Conservation (phyloP, 805 yeast species). For the Wickerhamomyces chambardii region DNA sequence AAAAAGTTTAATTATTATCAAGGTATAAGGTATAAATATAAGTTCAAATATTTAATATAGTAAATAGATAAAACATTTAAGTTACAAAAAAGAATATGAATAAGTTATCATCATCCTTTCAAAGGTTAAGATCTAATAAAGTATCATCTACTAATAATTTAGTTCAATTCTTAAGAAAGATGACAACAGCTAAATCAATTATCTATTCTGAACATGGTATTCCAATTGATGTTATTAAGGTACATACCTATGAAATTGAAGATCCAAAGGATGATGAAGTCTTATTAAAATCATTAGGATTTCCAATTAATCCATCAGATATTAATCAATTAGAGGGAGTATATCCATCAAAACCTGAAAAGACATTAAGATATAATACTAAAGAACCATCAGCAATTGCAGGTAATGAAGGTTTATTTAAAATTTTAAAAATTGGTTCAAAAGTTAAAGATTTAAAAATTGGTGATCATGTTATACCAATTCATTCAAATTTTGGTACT, state of each 20-base stretch:
- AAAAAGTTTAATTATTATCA: too few relatives aligned
- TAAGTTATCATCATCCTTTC: too few relatives aligned
- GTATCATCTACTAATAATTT: too few relatives aligned
- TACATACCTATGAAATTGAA: conserved; percentile 43
- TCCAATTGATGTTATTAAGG: conserved; percentile 43
- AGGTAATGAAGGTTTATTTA: conserved; percentile 92
- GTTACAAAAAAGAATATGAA: too few relatives aligned
- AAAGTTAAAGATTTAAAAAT: conserved; percentile 33
- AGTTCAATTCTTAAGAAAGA: conserved; percentile 5
- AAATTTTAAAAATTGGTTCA: conserved; percentile 67
- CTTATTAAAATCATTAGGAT: conserved; percentile 61
- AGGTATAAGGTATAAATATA: too few relatives aligned
- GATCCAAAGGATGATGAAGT: conserved; percentile 38
- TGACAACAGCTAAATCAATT: conserved; percentile 49
- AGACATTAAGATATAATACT: conserved; percentile 42
- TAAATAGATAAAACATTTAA: too few relatives aligned
- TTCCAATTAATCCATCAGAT: conserved; percentile 89
- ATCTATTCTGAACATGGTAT: conserved; percentile 64
- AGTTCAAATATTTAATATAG: too few relatives aligned
- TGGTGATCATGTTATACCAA: conserved; percentile 90
- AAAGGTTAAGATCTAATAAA: too few relatives aligned
- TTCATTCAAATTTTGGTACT: conserved; percentile 75
- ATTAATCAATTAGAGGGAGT: conserved; percentile 79
- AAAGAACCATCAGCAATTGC: conserved; percentile 69
- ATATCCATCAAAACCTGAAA: conserved; percentile 69